Evolutionary conservation across 202 grass and related monocot genomes (phyloP).

Genomic region (Eragrostis tef): DNA sequence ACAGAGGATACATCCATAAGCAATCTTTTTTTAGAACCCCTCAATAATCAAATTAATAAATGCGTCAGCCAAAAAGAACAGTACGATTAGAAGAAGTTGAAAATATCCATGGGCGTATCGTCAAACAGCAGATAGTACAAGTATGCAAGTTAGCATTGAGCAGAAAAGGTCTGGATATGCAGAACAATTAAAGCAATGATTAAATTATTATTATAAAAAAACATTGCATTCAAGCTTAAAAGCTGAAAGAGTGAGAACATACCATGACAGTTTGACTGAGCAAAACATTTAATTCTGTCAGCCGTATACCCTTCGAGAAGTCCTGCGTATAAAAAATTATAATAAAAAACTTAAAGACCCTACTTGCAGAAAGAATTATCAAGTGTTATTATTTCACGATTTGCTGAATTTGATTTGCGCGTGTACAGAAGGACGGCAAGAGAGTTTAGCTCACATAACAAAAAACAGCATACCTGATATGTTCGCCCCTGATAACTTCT

Average conservation of each 20-base stretch:
- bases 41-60: constrained; percentile 33
- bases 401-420: constrained; percentile 28
- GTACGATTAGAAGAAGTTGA: neutral
- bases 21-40: neutral
- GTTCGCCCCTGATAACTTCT: constrained; percentile 56
- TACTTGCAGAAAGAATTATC: constrained; percentile 25
- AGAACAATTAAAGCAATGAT: constrained; percentile 9
- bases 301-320: constrained; percentile 77
- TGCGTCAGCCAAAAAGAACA: constrained; percentile 4
- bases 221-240: constrained; percentile 29
- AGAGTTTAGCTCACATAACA: constrained; percentile 1
- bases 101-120: constrained; percentile 24
- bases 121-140: constrained; percentile 14
- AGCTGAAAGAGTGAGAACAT: constrained; percentile 53
- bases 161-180: constrained; percentile 34
- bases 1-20: constrained; percentile 4
- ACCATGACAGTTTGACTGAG: constrained; percentile 94
- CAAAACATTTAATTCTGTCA: constrained; percentile 90
- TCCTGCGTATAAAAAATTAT: constrained; percentile 62
- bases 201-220: constrained; percentile 14
- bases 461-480: constrained; percentile 60
- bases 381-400: constrained; percentile 30
- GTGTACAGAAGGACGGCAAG: neutral
- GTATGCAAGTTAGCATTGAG: neutral
- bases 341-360: constrained; percentile 18